Evolutionary conservation across 2,329 filamentous ascomycete species (phyloP).

Genomic region (Cladorrhinum sp.): DNA sequence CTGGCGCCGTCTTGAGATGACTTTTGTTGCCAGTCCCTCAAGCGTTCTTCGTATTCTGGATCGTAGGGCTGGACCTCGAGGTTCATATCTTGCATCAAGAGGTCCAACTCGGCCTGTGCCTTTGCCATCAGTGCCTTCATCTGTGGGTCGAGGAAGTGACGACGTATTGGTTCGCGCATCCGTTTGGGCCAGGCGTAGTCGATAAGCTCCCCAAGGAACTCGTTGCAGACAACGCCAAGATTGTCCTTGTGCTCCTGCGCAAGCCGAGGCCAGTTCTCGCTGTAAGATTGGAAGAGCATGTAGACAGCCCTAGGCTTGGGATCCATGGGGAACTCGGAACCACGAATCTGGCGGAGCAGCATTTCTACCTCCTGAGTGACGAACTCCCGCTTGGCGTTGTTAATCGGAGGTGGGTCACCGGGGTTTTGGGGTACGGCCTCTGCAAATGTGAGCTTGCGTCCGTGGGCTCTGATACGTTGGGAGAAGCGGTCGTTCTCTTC

Average conservation of each 20-base stretch:
- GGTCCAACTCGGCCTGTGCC: constrained; percentile 45
- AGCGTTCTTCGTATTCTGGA: constrained; percentile 50
- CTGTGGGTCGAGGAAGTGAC: constrained; percentile 48
- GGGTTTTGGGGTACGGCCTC: constrained; percentile 17
- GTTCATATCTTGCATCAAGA: constrained; percentile 49
- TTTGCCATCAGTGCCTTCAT: constrained; percentile 46
- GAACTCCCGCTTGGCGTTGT: constrained; percentile 46
- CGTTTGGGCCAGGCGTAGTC: constrained; percentile 49
- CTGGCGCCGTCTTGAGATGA: constrained; percentile 42
- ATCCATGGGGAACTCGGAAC: constrained; percentile 52
- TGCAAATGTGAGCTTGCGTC: constrained; percentile 47
- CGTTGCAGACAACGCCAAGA: constrained; percentile 51
- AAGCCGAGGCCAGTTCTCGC: constrained; percentile 50
- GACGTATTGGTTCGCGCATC: constrained; percentile 50
- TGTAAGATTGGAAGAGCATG: constrained; percentile 53
- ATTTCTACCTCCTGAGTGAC: constrained; percentile 47
- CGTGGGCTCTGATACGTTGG: constrained; percentile 46
- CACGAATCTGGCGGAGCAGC: constrained; percentile 48
- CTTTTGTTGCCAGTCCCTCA: constrained; percentile 45
- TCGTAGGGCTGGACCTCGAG: constrained; percentile 53
- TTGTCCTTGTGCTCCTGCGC: constrained; percentile 55
- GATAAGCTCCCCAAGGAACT: constrained; percentile 51
- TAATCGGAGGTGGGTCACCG: constrained; percentile 20
- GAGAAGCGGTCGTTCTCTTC: constrained; percentile 53
- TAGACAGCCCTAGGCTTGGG: constrained; percentile 52